Evolutionary conservation across 768 basidiomycete genomes (phyloP).

Genomic region (Omphalotus guepiniiformis): DNA sequence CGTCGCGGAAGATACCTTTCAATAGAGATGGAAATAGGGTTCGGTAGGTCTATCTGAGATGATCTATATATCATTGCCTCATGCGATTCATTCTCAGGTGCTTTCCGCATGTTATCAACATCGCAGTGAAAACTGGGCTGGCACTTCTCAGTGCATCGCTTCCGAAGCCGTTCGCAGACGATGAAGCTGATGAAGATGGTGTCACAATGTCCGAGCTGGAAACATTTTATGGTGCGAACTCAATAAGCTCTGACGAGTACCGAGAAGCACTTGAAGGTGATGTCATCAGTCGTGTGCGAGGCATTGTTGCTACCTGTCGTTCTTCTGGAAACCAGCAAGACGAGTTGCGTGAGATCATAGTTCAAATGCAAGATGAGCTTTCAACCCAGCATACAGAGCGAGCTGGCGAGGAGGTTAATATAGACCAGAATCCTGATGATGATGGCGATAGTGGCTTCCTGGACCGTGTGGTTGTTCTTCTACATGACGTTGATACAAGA

Average conservation of each 20-base stretch:
- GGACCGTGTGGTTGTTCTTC: constrained; percentile 20
- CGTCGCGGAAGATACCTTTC: constrained; percentile 10
- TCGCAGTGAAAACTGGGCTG: constrained; percentile 17
- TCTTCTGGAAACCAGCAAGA: constrained; percentile 25
- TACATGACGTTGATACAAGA: constrained; percentile 28
- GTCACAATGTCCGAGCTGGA: not conserved
- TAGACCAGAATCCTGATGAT: constrained; percentile 8
- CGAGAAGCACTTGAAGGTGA: constrained; percentile 19
- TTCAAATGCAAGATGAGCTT: not conserved
- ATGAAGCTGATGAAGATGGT: not conserved
- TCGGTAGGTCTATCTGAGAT: constrained; percentile 5
- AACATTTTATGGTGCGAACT: not conserved
- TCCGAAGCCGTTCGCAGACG: constrained; percentile 9
- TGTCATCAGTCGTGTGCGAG: constrained; percentile 18
- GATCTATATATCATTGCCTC: not conserved
- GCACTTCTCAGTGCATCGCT: constrained; percentile 12
- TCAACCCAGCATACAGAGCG: constrained; percentile 19
- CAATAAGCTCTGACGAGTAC: constrained; percentile 10
- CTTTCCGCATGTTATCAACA: constrained; percentile 25
- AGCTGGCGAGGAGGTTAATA: not conserved
- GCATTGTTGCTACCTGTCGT: constrained; percentile 24
- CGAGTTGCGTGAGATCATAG: constrained; percentile 21
- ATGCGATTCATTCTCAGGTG: constrained; percentile 13
- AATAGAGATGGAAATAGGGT: constrained; percentile 19
- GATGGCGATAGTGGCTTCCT: not conserved